Percentiles rank a stretch among this genome's conserved stretches.
These are phyloP conservation scores for Hyaloscypha hepaticicola DNA, from an alignment of 495 filamentous ascomycete species.

Conservation along the genomic window DNA sequence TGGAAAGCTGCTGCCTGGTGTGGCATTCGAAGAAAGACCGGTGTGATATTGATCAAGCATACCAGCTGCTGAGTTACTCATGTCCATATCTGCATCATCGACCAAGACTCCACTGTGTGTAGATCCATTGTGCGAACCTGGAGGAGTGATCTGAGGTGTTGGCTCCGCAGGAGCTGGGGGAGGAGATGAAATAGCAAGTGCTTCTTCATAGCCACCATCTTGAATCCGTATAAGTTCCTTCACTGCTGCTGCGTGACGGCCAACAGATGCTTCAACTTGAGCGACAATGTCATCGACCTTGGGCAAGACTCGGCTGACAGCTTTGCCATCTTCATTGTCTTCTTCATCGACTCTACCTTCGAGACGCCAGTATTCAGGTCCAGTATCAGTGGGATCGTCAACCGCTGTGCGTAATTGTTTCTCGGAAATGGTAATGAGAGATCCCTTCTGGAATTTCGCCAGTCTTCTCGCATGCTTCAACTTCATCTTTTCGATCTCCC, in stretches of 20 bases:
- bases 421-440: constrained; percentile 63
- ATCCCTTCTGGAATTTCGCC: constrained; percentile 67
- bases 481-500: constrained; percentile 82
- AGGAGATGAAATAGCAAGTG: constrained; percentile 40
- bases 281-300: constrained; percentile 67
- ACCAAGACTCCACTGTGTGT: constrained; percentile 51
- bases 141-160: constrained; percentile 27
- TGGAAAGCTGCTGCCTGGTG: constrained; percentile 40
- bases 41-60: constrained; percentile 64
- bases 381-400: constrained; percentile 50
- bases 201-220: constrained; percentile 67
- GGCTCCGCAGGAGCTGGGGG: constrained; percentile 15
- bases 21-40: constrained; percentile 52
- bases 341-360: constrained; percentile 60
- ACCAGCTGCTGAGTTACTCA: constrained; percentile 61
- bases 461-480: constrained; percentile 71
- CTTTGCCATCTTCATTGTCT: constrained; percentile 54
- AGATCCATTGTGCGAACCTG: constrained; percentile 26
- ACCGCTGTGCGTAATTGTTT: constrained; percentile 56
- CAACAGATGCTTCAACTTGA: constrained; percentile 56
- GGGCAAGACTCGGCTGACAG: constrained; percentile 53
- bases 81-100: constrained; percentile 61
- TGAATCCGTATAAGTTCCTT: constrained; percentile 66
- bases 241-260: constrained; percentile 44
- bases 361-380: constrained; percentile 61